phyloP scores from a whole-genome alignment of 345 rosid genomes.

The Camelina hispida region DNA sequence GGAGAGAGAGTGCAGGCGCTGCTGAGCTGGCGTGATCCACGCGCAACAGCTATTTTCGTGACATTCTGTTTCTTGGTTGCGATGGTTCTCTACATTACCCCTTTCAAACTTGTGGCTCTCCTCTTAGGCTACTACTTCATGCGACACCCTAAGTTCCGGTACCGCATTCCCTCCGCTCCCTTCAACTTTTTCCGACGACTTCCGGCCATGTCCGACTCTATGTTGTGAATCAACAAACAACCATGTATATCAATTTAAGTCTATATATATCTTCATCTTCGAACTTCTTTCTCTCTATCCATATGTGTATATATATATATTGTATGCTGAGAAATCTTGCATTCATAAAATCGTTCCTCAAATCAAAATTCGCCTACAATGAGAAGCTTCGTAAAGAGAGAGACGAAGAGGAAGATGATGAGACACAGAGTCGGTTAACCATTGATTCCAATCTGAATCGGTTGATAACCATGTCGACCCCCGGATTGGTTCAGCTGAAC shows the following conservation, averaged over 20 bases:
- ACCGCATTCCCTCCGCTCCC: conserved; percentile 72
- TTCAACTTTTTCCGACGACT: conserved; percentile 87
- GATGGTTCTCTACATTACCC: conserved; percentile 70
- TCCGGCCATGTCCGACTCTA: conserved; percentile 81
- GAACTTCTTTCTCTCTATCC: too few relatives aligned
- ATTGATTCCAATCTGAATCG: too few relatives aligned
- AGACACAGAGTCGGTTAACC: conserved; percentile 3
- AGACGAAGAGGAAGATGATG: too few relatives aligned
- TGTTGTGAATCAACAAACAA: conserved; percentile 56
- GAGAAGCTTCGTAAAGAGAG: too few relatives aligned
- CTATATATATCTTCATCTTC: too few relatives aligned
- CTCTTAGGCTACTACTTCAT: conserved; percentile 61
- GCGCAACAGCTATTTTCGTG: conserved; percentile 79
- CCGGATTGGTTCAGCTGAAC: conserved; percentile 5
- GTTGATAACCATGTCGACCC: too few relatives aligned
- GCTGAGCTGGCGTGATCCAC: conserved; percentile 94
- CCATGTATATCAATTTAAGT: background rate
- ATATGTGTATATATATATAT: too few relatives aligned
- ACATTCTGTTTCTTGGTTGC: conserved; percentile 74
- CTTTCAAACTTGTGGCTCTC: conserved; percentile 77
- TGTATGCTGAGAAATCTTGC: too few relatives aligned
- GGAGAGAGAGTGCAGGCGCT: conserved; percentile 86
- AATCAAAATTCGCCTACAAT: too few relatives aligned
- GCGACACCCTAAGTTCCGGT: conserved; percentile 89
- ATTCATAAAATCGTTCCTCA: too few relatives aligned